These are phyloP conservation scores for Chaetomium fimeti DNA, from an alignment of 495 filamentous ascomycete species.

Conservation along the genomic window DNA sequence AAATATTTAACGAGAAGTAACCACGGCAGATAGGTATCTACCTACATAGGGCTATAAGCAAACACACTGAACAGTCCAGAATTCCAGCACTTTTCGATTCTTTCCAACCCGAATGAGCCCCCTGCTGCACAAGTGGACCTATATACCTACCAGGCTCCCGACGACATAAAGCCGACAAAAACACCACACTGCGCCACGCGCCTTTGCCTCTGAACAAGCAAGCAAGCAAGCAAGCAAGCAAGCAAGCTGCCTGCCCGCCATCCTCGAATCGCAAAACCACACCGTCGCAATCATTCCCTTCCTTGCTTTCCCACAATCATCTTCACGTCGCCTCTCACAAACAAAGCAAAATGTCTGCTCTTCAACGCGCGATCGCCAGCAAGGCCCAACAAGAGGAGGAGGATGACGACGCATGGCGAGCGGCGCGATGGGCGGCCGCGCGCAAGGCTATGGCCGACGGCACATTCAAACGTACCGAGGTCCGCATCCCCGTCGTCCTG, in stretches of 20 bases:
- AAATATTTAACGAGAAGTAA: neutral
- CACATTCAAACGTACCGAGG: neutral
- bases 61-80: neutral
- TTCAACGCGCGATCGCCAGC: neutral
- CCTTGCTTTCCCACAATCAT: neutral
- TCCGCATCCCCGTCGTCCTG: conserved; percentile 8
- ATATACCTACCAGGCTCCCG: too few relatives aligned
- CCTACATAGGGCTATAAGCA: neutral
- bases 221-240: too few relatives aligned
- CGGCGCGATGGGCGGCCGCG: conserved; percentile 3
- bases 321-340: neutral
- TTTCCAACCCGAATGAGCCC: neutral
- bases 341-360: conserved; percentile 1
- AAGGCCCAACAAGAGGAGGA: neutral
- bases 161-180: too few relatives aligned
- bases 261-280: neutral
- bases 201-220: too few relatives aligned
- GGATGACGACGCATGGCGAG: neutral
- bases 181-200: too few relatives aligned
- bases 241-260: too few relatives aligned
- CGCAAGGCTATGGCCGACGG: conserved; percentile 1
- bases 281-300: neutral
- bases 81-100: neutral
- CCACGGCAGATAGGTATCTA: too few relatives aligned
- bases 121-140: too few relatives aligned